phyloP scores from a whole-genome alignment of 1,284 basidiomycete species.

The Ustilago cynodontis region DNA sequence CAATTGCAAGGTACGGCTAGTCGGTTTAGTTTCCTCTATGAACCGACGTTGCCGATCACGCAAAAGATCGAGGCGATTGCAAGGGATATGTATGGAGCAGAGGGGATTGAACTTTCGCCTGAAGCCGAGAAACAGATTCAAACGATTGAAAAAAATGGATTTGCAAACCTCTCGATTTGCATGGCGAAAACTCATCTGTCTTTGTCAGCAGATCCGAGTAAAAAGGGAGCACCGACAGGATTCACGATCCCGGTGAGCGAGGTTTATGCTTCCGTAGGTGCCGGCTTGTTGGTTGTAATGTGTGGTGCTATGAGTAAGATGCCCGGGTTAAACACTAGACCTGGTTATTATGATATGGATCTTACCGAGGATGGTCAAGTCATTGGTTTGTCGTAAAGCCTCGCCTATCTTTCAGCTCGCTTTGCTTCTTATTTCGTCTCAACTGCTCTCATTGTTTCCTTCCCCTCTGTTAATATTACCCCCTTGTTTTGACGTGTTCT shows the following conservation, averaged over 20 bases:
- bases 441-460: conserved; percentile 20
- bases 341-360: conserved; percentile 74
- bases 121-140: conserved; percentile 83
- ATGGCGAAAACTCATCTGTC: conserved; percentile 90
- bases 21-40: conserved; percentile 69
- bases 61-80: conserved; percentile 69
- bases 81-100: conserved; percentile 68
- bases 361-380: conserved; percentile 69
- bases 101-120: conserved; percentile 74
- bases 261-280: conserved; percentile 89
- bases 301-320: conserved; percentile 81
- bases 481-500: too few relatives aligned
- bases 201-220: conserved; percentile 60
- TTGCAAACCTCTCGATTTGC: conserved; percentile 80
- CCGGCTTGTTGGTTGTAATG: conserved; percentile 94
- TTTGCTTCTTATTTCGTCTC: conserved; percentile 11
- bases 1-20: conserved; percentile 55
- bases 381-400: conserved; percentile 69
- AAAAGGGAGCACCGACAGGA: conserved; percentile 63
- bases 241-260: conserved; percentile 94
- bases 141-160: conserved; percentile 92
- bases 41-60: conserved; percentile 57
- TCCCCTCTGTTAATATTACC: conserved; percentile 4
- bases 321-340: conserved; percentile 94
- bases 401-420: too few relatives aligned